Conservation (phyloP, 164 flowering plant genomes). For the Platanus orientalis region DNA sequence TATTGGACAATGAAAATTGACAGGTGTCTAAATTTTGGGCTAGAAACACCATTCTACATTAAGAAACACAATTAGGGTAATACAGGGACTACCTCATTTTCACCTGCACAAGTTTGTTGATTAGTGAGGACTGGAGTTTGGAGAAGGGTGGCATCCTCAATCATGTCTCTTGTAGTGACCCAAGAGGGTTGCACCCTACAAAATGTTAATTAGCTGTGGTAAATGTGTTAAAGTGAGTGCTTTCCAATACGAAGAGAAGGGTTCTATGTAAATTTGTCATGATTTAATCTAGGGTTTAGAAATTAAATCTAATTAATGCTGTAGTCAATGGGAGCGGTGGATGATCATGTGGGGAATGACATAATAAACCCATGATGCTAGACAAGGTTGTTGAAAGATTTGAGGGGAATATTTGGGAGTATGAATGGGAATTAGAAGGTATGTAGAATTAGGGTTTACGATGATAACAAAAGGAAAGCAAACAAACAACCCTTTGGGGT, state of each 20-base stretch:
- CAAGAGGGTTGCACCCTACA: neutral
- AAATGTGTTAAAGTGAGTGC: constrained; percentile 26
- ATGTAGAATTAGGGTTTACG: constrained; percentile 37
- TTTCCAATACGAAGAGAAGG: constrained; percentile 29
- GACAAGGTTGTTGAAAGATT: constrained; percentile 54
- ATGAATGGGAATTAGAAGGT: constrained; percentile 68
- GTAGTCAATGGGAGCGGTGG: constrained; percentile 21
- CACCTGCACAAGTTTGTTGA: too few relatives aligned
- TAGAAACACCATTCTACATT: too few relatives aligned
- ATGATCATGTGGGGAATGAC: constrained; percentile 48
- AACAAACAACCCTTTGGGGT: constrained; percentile 40
- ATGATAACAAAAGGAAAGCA: constrained; percentile 29
- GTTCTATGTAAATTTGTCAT: constrained; percentile 12
- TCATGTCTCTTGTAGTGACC: constrained; percentile 8
- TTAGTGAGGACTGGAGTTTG: neutral
- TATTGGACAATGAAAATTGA: too few relatives aligned
- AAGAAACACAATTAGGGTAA: too few relatives aligned
- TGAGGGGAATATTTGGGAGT: constrained; percentile 78
- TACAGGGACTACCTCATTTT: too few relatives aligned
- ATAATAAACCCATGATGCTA: constrained; percentile 42
- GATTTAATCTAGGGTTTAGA: constrained; percentile 56
- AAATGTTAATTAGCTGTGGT: constrained; percentile 15
- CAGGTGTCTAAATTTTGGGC: too few relatives aligned
- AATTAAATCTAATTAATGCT: constrained; percentile 12
- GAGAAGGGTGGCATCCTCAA: constrained; percentile 5